Evolutionary conservation across 208 protist species (phyloP).

Genomic region (Trypanosoma boissoni): DNA sequence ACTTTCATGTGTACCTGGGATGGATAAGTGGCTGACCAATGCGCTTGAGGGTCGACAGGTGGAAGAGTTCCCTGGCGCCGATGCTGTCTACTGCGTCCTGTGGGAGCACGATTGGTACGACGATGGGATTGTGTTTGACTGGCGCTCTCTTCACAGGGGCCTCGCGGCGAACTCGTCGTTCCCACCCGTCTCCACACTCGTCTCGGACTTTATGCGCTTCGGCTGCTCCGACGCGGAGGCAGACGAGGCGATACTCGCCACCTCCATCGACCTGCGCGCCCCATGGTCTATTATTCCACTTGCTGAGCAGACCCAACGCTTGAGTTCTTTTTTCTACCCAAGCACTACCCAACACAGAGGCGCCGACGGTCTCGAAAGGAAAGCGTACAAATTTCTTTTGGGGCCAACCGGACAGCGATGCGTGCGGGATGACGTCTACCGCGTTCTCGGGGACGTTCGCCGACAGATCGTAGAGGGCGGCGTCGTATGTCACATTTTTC

Average conservation of each 20-base stretch:
- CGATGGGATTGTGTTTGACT: constrained; percentile 59
- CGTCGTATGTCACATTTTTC: constrained; percentile 35
- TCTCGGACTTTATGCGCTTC: constrained; percentile 12
- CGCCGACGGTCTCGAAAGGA: not conserved
- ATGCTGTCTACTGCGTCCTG: constrained; percentile 40
- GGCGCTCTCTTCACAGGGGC: constrained; percentile 49
- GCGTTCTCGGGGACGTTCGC: constrained; percentile 33
- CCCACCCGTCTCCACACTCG: not conserved
- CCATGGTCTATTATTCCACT: constrained; percentile 13
- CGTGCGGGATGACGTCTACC: constrained; percentile 43
- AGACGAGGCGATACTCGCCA: constrained; percentile 20
- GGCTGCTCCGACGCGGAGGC: not conserved
- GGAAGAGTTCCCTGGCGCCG: constrained; percentile 2
- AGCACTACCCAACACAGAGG: not conserved
- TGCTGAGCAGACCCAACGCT: constrained; percentile 9
- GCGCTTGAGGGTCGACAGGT: constrained; percentile 30
- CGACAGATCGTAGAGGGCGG: constrained; percentile 32
- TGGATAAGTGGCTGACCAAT: constrained; percentile 44
- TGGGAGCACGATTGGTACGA: constrained; percentile 59
- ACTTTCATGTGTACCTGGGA: constrained; percentile 1
- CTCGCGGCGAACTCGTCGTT: constrained; percentile 15
- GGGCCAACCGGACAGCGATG: constrained; percentile 48
- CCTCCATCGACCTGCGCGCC: constrained; percentile 41
- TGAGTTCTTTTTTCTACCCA: constrained; percentile 39
- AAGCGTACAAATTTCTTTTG: constrained; percentile 41